phyloP scores from a whole-genome alignment of 306 rosid genomes.

The Hippophae rhamnoides region DNA sequence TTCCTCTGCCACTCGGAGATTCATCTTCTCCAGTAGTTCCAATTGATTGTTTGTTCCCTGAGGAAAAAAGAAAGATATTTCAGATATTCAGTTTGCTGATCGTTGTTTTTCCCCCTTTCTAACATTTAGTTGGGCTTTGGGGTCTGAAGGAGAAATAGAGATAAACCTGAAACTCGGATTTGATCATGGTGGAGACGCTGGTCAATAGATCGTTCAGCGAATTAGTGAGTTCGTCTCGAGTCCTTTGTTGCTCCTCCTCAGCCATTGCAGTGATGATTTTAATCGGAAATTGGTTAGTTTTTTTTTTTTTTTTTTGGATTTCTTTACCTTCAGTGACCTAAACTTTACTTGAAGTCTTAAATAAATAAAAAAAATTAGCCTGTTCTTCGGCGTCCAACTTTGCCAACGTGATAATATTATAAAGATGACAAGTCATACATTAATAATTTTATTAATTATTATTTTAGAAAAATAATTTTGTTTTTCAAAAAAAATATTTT shows the following conservation, averaged over 20 bases:
- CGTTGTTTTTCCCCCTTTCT: neutral
- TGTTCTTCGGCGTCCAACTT: no score
- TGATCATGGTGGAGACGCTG: slow-evolving; percentile 69
- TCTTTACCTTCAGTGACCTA: no score
- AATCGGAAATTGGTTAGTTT: no score
- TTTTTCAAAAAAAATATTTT: no score
- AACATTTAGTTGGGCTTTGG: neutral
- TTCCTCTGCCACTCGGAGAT: slow-evolving; percentile 63
- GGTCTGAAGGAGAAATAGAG: neutral
- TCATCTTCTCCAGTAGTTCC: slow-evolving; percentile 85
- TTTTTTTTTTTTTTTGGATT: no score
- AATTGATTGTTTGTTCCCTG: slow-evolving; percentile 78
- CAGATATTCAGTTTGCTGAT: neutral
- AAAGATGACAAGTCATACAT: no score
- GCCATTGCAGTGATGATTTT: slow-evolving; percentile 20
- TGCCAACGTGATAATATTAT: no score
- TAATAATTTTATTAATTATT: no score
- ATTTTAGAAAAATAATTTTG: no score
- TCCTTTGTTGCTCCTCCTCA: slow-evolving; percentile 10
- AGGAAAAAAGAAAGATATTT: slow-evolving; percentile 2
- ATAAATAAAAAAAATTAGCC: no score
- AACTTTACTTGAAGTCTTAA: no score
- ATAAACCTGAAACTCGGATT: slow-evolving; percentile 73
- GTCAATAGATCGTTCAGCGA: slow-evolving; percentile 56
- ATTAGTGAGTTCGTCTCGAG: slow-evolving; percentile 47